Base-by-base conservation (phyloP, 192 early-diverging fungal species). In the Allomyces macrogynus region DNA sequence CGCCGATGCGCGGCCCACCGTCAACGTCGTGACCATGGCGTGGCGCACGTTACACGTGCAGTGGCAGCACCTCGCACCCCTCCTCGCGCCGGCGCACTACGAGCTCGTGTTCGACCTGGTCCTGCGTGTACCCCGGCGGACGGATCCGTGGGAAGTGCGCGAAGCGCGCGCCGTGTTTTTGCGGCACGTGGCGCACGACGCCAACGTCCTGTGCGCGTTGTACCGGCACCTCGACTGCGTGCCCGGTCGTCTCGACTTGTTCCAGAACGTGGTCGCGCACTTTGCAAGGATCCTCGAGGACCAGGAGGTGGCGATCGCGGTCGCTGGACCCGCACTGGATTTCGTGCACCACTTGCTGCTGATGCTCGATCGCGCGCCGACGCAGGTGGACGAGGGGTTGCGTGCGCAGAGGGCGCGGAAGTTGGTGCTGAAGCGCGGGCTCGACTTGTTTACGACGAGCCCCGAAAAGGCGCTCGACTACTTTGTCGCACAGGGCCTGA, bases 351-450 rank as follows among this genome's bases (percentile, higher is more conserved):
- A 20, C 20, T 14, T 20, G 3, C 20, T 57, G 49, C 12, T 57
- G 49, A 57, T n/a, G 49, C 49, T 57, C 16, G 20, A 57, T 10
- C 16, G 16, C 16, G 20, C 49, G 4, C 49, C 12, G 49, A 57
- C 16, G 12, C 49, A n/a, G 3, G 49, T 57, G 12, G 49, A 57
- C 20, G 20, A 57, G 5, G 49, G 16, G 16, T 72, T 97, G 95
- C 72, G 94, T 95, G 77, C 84, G 87, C 68, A 75, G 92, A 61
- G 70, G 95, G 22, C 91, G 86, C 71, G 92, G 74, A 80, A 32
- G 67, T 65, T 42, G 54, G 23, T 64, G 8, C 23, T 20, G 24
- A 5, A 23, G 23, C 9, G 14, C 23, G 49, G 16, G 18, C 24
- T 10, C 27, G 60, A 49, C 60, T 23, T 16, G 16, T 60, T 65